Evolutionary conservation across 257 asterid species (phyloP).

Genomic region (Perilla frutescens): DNA sequence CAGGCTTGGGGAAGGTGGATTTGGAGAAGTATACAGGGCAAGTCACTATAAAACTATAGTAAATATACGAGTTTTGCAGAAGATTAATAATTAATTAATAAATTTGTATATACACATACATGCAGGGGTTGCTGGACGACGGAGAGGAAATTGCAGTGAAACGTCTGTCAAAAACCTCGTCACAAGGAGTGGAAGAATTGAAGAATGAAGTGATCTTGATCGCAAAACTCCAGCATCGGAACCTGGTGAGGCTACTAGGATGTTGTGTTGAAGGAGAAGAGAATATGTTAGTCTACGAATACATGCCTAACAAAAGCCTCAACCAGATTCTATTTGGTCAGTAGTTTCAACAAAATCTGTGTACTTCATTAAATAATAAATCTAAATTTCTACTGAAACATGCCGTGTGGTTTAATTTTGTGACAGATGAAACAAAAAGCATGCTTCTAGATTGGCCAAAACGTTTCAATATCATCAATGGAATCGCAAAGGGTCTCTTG

Average conservation of each 20-base stretch:
- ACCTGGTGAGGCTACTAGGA: neutral
- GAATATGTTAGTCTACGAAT: conserved; percentile 6
- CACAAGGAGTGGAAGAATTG: conserved; percentile 12
- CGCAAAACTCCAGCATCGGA: conserved; percentile 11
- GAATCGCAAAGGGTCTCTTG: neutral
- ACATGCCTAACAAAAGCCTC: conserved; percentile 16
- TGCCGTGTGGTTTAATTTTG: neutral
- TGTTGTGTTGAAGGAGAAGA: conserved; percentile 14
- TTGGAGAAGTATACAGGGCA: conserved; percentile 1
- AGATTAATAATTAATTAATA: too few species aligned
- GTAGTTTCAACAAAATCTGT: neutral
- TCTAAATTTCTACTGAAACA: too few species aligned
- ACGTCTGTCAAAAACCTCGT: conserved; percentile 2
- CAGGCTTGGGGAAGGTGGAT: conserved; percentile 16
- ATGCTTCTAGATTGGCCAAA: conserved; percentile 1
- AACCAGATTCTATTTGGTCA: conserved; percentile 1
- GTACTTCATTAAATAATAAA: too few species aligned
- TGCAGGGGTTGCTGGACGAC: neutral
- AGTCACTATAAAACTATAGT: too few species aligned
- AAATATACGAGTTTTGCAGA: too few species aligned
- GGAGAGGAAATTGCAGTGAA: conserved; percentile 10
- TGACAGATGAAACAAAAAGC: neutral
- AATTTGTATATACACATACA: too few species aligned
- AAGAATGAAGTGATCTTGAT: conserved; percentile 16
- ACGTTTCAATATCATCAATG: conserved; percentile 20